Percentiles rank a stretch among this genome's conserved stretches.
Evolutionary conservation across 805 yeast species (phyloP).

Genomic region (Lachancea lanzarotensis): DNA sequence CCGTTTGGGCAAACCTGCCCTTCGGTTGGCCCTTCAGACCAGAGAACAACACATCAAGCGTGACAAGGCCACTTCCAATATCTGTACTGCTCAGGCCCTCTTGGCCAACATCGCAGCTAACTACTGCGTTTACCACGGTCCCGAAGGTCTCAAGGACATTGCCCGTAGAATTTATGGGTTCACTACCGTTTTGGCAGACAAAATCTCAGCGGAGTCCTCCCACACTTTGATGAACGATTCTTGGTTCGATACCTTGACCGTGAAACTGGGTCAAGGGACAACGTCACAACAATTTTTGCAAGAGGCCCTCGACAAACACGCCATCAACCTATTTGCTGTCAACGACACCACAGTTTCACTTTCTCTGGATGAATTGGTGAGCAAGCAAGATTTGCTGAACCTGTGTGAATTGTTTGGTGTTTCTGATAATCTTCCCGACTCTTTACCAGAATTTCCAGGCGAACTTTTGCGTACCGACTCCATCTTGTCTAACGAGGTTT

Average conservation of each 20-base stretch:
- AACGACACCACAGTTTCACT: constrained; percentile 57
- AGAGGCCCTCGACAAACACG: constrained; percentile 51
- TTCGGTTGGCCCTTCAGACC: constrained; percentile 90
- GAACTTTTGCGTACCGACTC: constrained; percentile 49
- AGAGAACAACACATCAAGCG: constrained; percentile 97
- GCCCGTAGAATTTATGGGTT: constrained; percentile 70
- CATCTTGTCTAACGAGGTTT: constrained; percentile 66
- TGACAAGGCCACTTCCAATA: constrained; percentile 95
- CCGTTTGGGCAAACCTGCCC: constrained; percentile 81
- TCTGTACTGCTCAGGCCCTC: constrained; percentile 96
- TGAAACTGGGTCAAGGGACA: constrained; percentile 43
- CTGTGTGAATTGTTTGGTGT: constrained; percentile 51
- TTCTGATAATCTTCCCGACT: constrained; percentile 17
- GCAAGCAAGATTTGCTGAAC: constrained; percentile 50
- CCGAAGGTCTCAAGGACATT: constrained; percentile 72
- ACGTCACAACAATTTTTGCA: constrained; percentile 51
- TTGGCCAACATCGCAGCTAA: constrained; percentile 92
- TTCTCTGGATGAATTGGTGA: constrained; percentile 88
- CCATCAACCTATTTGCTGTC: constrained; percentile 72
- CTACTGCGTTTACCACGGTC: constrained; percentile 96
- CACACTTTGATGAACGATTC: constrained; percentile 50
- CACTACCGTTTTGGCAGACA: constrained; percentile 63
- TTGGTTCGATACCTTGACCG: constrained; percentile 85
- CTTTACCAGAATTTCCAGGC: constrained; percentile 46
- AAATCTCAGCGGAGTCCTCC: constrained; percentile 35